Evolutionary conservation across 306 rosid species (phyloP), one percentile per base, ranked within the genome.

Genomic region (Casuarina cunninghamiana): DNA sequence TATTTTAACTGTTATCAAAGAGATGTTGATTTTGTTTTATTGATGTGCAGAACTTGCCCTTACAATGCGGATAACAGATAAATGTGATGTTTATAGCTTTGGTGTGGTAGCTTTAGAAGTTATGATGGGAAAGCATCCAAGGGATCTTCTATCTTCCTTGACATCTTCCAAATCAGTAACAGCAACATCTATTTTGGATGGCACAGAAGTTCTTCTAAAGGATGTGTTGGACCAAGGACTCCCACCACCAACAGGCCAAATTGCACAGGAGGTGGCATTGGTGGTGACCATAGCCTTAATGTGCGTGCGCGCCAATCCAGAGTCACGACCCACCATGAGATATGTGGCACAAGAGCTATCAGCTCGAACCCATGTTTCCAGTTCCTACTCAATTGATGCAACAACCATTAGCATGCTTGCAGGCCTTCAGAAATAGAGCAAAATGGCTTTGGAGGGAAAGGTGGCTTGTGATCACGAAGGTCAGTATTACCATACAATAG

Each of bases 61-160:
- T 43, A 89, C 91, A 0, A 88, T 85, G 94, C 73, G 75, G n/a
- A 86, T 88, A 3, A 91, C 90, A 0, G 87, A 88, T 8, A 89
- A 85, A 74, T 86, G 88, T 44, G 94, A 91, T 9, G 94, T 89
- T 49, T 89, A 89, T 55, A 91, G 94, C 41, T 89, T 86, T 69
- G 92, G 94, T 9, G 92, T 89, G 69, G 89, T 89, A 51, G 83
- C 78, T 17, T 73, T 91, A 35, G 94, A 91, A 81, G 75, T 86
- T 50, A n/a, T 89, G 85, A 89, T 89, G 93, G 93, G 94, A 70
- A 88, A 65, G 62, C 97, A 91, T 78, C 94, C 94, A 3, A 84
- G 89, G 44, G 93, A 91, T 50, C 76, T 88, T 63, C 72, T 90
- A 63, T 10, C 54, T 69, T 43, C 60, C 5, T 5, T 87, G 17